Base-by-base conservation (phyloP, 108 stramenopile species). In the Asterionellopsis glacialis region DNA sequence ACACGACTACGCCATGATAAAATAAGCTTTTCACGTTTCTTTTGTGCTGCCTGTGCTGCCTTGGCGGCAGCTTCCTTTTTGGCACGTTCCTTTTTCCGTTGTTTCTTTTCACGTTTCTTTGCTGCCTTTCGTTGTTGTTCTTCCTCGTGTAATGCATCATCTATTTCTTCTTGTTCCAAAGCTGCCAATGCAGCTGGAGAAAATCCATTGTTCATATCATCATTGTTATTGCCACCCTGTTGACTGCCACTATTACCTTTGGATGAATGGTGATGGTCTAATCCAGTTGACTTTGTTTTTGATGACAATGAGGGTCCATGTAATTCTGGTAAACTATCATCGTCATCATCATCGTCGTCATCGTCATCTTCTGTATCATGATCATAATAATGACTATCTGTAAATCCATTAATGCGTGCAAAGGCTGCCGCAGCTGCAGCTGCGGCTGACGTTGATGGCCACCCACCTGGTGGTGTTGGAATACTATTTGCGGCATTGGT, bases 31-130 rank as follows among this genome's bases (percentile, higher is more conserved):
- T 89, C 85, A 38, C 78, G 81, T 55, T 85, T 89, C 65, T 85
- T 89, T 44, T 59, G 55, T 1, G 77, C 74, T 15, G 84, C 84
- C 50, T 70, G 61, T 3, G 85, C 85, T n/a, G 79, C 79, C 65
- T 84, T 84, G 45, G 55, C 65, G 14, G 82, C 81, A 10, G 84
- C 82, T 59, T 87, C 84, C 55, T 75, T 77, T 57, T 73, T 80
- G 43, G 33, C 33, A 41, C 80, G 77, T 65, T 84, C 79, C 45
- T 85, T 84, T 33, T 81, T 67, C 13, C 84, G 74, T 42, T 79
- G 73, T 44, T 85, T 85, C 64, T 83, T 91, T 67, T 91, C 82
- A 18, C 84, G 74, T 55, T 80, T 77, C 50, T 84, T 84, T 44
- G 75, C 75, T 16, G 83, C 81, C 47, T 76, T 72, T 23, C 63